phyloP scores from a whole-genome alignment of 352 stramenopile genomes.

The Phytophthora idaei region DNA sequence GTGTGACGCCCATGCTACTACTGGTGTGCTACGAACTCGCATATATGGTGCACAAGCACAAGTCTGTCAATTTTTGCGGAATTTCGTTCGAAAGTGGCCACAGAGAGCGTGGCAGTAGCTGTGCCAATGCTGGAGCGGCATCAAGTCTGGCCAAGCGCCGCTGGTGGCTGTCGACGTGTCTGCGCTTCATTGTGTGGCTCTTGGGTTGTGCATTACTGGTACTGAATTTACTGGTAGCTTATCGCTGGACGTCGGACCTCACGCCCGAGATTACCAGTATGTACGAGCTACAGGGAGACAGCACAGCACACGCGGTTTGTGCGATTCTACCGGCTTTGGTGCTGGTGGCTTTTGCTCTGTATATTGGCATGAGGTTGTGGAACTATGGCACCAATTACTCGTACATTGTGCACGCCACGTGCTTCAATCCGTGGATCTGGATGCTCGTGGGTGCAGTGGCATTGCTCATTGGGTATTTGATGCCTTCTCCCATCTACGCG shows the following conservation, averaged over 20 bases:
- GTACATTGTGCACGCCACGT: constrained; percentile 84
- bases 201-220: constrained; percentile 59
- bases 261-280: constrained; percentile 64
- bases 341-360: constrained; percentile 72
- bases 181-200: constrained; percentile 78
- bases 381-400: constrained; percentile 89
- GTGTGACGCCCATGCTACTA: constrained; percentile 84
- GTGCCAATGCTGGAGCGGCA: constrained; percentile 21
- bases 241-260: constrained; percentile 54
- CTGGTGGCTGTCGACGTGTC: constrained; percentile 55
- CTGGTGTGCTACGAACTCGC: constrained; percentile 90
- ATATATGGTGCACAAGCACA: constrained; percentile 91
- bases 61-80: constrained; percentile 90
- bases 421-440: constrained; percentile 90
- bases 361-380: constrained; percentile 79
- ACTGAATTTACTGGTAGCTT: constrained; percentile 76
- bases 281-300: constrained; percentile 77
- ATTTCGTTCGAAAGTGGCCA: constrained; percentile 87
- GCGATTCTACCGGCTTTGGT: constrained; percentile 68
- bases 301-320: constrained; percentile 56
- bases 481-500: constrained; percentile 74
- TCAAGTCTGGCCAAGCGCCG: constrained; percentile 32
- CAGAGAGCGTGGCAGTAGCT: constrained; percentile 42
- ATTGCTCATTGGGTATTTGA: constrained; percentile 75
- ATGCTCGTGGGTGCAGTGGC: constrained; percentile 80